Evolutionary conservation across 2,329 filamentous ascomycete species (phyloP).

Genomic region (Fusarium pseudonygamai): DNA sequence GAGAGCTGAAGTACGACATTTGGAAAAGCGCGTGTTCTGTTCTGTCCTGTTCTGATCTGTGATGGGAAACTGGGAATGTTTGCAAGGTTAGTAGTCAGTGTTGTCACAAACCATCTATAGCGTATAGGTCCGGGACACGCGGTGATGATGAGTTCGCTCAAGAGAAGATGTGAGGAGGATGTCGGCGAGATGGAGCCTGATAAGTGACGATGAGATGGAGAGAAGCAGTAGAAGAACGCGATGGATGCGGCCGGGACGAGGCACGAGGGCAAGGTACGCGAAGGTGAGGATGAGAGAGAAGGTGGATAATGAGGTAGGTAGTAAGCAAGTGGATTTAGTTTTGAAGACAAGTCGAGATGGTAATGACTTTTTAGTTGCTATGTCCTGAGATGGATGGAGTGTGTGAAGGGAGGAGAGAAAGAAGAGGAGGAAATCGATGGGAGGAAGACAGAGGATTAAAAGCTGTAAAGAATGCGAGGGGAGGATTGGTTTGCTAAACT

Average conservation of each 20-base stretch:
- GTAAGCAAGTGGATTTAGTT: background rate
- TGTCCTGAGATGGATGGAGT: background rate
- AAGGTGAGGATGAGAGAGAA: background rate
- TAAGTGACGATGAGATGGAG: background rate
- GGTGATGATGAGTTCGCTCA: slow-evolving; percentile 21
- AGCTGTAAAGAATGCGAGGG: slow-evolving; percentile 37
- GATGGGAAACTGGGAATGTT: slow-evolving; percentile 31
- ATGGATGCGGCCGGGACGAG: slow-evolving; percentile 17
- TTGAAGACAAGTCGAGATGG: slow-evolving; percentile 6
- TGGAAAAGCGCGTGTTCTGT: slow-evolving; percentile 21
- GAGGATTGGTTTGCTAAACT: slow-evolving; percentile 37
- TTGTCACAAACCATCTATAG: slow-evolving; percentile 47
- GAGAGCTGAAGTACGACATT: slow-evolving; percentile 58
- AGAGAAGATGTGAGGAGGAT: background rate
- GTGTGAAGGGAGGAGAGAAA: slow-evolving; percentile 9
- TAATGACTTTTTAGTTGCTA: slow-evolving; percentile 6
- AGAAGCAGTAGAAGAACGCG: slow-evolving; percentile 4
- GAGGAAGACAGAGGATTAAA: slow-evolving; percentile 42
- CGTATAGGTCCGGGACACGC: slow-evolving; percentile 20
- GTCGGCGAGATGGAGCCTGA: slow-evolving; percentile 3
- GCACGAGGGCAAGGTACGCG: slow-evolving; percentile 21
- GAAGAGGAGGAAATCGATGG: slow-evolving; percentile 37
- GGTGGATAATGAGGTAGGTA: background rate
- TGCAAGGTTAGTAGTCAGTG: slow-evolving; percentile 46
- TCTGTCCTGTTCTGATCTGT: slow-evolving; percentile 3